Conservation (phyloP, 140 eudicot species). For the Erigeron philadelphicus region DNA sequence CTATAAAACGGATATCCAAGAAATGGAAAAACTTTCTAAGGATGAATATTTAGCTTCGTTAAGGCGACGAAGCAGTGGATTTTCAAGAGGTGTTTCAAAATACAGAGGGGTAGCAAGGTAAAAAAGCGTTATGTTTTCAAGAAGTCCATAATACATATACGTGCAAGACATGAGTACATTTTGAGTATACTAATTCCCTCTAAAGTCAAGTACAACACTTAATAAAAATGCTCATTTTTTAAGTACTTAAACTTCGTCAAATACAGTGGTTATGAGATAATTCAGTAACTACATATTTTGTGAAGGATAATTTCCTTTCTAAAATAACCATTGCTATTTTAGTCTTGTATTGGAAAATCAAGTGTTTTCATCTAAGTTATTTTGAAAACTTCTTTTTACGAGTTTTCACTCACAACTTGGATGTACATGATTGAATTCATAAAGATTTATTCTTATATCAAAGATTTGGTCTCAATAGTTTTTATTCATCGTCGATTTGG, state of each 20-base stretch:
- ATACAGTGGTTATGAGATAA: background rate
- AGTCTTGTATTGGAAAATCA: background rate
- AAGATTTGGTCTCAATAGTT: background rate
- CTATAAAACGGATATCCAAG: slow-evolving; percentile 58
- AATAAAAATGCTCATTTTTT: background rate
- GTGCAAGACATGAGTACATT: background rate
- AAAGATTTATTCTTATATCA: background rate
- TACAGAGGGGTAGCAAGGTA: slow-evolving; percentile 97
- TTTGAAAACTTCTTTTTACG: background rate
- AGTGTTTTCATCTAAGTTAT: background rate
- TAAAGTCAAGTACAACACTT: background rate
- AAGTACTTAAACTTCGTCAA: background rate
- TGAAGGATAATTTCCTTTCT: background rate
- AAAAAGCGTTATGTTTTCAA: background rate
- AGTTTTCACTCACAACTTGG: background rate
- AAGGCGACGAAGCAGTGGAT: slow-evolving; percentile 77
- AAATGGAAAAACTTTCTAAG: slow-evolving; percentile 63
- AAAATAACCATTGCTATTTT: background rate
- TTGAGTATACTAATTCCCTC: background rate
- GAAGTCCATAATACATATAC: background rate
- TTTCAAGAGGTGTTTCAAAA: slow-evolving; percentile 90
- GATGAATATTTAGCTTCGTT: slow-evolving; percentile 73
- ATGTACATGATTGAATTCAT: background rate
- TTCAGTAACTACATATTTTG: background rate
- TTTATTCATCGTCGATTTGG: slow-evolving; percentile 5